Percentiles rank a stretch among this genome's conserved stretches.
Conservation (phyloP, 805 yeast genomes). For the Candida sithepensis region DNA sequence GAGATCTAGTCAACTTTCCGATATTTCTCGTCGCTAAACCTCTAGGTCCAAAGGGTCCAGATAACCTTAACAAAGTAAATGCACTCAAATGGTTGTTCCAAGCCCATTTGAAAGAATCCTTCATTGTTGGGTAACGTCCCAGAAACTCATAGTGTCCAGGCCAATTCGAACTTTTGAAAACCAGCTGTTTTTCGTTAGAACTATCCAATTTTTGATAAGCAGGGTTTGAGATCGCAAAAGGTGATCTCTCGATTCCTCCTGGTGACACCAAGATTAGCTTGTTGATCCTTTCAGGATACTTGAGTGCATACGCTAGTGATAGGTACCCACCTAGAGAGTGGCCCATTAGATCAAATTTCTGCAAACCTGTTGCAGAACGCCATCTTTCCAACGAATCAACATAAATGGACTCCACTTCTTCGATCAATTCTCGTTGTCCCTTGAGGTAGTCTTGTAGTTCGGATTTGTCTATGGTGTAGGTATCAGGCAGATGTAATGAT, state of each 20-base stretch:
- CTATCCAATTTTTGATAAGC: conserved; percentile 5
- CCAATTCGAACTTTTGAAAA: conserved; percentile 36
- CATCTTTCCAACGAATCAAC: conserved; percentile 60
- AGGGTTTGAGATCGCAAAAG: conserved; percentile 53
- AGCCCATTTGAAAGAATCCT: conserved; percentile 32
- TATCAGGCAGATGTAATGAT: conserved; percentile 22
- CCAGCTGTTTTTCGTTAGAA: conserved; percentile 4
- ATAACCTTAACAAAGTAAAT: conserved; percentile 45
- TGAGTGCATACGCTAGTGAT: conserved; percentile 58
- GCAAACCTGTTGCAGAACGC: conserved; percentile 48
- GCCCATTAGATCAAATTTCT: conserved; percentile 60
- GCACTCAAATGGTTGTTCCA: conserved; percentile 41
- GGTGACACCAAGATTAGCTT: conserved; percentile 67
- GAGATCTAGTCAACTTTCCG: conserved; percentile 28
- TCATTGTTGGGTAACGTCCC: conserved; percentile 43
- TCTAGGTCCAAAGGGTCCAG: conserved; percentile 37
- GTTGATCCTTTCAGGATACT: conserved; percentile 50
- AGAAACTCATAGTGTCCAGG: conserved; percentile 44
- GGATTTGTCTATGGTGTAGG: conserved; percentile 14
- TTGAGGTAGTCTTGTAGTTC: conserved; percentile 25
- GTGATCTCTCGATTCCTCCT: conserved; percentile 71
- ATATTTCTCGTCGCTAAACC: conserved; percentile 25
- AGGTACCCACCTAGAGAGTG: conserved; percentile 81
- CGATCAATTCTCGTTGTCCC: conserved; percentile 36
- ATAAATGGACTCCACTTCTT: conserved; percentile 52